phyloP scores from a whole-genome alignment of 2,329 filamentous ascomycete genomes.

The Shiraia sp. region DNA sequence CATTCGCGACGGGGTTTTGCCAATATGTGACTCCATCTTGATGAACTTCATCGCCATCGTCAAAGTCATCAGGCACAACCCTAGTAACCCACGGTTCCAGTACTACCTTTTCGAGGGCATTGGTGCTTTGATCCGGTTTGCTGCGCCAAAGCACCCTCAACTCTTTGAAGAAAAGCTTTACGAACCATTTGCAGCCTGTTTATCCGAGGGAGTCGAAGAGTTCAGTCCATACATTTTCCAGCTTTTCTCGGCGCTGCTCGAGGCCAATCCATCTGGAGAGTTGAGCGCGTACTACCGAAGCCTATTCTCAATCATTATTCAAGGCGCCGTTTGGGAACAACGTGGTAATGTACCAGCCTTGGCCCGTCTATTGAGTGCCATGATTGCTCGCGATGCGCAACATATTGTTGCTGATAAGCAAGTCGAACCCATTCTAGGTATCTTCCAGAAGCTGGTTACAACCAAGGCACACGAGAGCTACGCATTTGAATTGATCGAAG shows the following conservation, averaged over 20 bases:
- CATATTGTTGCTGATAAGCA: slow-evolving; percentile 79
- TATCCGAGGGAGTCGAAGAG: slow-evolving; percentile 84
- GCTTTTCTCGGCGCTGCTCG: slow-evolving; percentile 85
- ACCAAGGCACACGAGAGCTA: slow-evolving; percentile 83
- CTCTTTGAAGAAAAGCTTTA: slow-evolving; percentile 82
- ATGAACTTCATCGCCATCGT: slow-evolving; percentile 87
- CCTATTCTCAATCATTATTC: slow-evolving; percentile 76
- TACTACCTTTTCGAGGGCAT: slow-evolving; percentile 98
- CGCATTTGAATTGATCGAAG: slow-evolving; percentile 88
- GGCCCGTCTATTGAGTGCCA: slow-evolving; percentile 78
- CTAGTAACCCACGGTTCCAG: slow-evolving; percentile 96
- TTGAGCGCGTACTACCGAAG: slow-evolving; percentile 80
- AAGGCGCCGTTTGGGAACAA: slow-evolving; percentile 85
- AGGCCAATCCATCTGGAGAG: slow-evolving; percentile 78
- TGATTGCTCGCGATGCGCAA: slow-evolving; percentile 76
- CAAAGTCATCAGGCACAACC: slow-evolving; percentile 88
- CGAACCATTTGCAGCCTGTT: slow-evolving; percentile 77
- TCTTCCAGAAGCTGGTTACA: slow-evolving; percentile 87
- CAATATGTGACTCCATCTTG: slow-evolving; percentile 77
- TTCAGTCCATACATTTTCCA: slow-evolving; percentile 98
- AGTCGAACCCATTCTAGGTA: slow-evolving; percentile 84
- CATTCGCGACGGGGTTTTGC: slow-evolving; percentile 77
- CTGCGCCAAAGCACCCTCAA: slow-evolving; percentile 68
- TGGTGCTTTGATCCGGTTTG: slow-evolving; percentile 82
- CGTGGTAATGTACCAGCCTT: slow-evolving; percentile 92